Base-by-base conservation (phyloP, 352 stramenopile species). In the Hyaloperonospora brassicae region DNA sequence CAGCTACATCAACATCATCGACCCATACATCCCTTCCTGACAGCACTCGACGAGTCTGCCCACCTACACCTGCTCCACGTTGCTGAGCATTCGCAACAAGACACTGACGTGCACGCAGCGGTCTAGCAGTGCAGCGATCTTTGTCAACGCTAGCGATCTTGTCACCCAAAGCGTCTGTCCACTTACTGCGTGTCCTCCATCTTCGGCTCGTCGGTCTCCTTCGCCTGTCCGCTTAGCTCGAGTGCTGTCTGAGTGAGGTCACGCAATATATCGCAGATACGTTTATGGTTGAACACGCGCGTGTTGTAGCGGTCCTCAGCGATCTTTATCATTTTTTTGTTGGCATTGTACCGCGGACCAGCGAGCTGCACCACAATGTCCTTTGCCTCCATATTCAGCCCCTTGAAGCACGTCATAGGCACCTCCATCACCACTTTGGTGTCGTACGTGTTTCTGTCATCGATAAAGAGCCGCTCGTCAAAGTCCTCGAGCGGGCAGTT, bases 261-360 rank as follows among this genome's bases (percentile, higher is more conserved):
- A 44, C 70, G 78, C 61, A 91, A 65, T 57, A 91, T 84, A 51
- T 87, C 81, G 59, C 81, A 91, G 53, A 91, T 71, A 12, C 81
- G 76, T 72, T 91, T 89, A 75, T 91, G 81, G 73, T 91, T 91
- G 66, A 75, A 72, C 56, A 91, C 79, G 50, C 81, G 81, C 55
- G 67, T 84, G 30, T 67, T 61, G 73, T 89, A 89, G 41, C 77
- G 76, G 66, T 91, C 81, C 59, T 91, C 81, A 34, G 76, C 70
- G 52, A 91, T 70, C 67, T 91, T 91, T 62, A 91, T 65, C 50
- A 70, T 59, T 51, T 86, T 72, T 69, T 88, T 88, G 74, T 86
- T 84, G 55, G 73, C 66, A 52, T 89, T 72, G 73, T 87, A 89
- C 50, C 81, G 81, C 27, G 81, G 78, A 2, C 81, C 79, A 1